Evolutionary conservation across 441 rosid genomes (phyloP), one percentile per base, ranked within the genome.

Genomic region (Erodium trifolium): DNA sequence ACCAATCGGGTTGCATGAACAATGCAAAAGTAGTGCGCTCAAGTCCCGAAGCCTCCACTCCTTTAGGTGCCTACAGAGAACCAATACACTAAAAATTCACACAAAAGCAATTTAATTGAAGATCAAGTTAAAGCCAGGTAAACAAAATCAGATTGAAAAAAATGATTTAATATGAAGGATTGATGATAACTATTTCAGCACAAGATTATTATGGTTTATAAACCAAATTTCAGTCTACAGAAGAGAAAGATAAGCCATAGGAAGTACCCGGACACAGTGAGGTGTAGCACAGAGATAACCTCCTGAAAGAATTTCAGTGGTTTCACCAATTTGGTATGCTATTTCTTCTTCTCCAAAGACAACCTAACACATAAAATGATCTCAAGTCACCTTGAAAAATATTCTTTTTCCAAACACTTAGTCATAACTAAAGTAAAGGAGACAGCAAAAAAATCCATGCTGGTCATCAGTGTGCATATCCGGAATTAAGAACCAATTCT

Each of bases 1-100:
- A 89, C 95, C 99, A 93, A 77, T 93, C 97, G 39, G 97, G 99
- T 81, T 93, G 96, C 97, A 91, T 93, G 80, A 91, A 91, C 67
- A 93, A 82, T 78, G 99, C 95, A 80, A 89, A 93, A 49, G 97
- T 89, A 11, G 99, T 89, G 49, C 95, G 81, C 65, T 89, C 95
- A 73, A 93, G 75, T 62, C 88, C 88, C 57, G 71, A 67, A 81
- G 88, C 83, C 17, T 80, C 85, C 59, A 80, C 88, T 77, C 93
- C 99, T 72, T 81, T 80, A 63, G 97, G 95, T 16, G 99, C 96
- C 97, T 93, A 59, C 73, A 53, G 66, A 34, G 3, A 51, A 51
- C 59, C 59, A 51, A 49, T 67, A 68, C 41, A 18, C 62, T 34
- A 3, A 34, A 5, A 34, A 34, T 3, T 34, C 37, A 23, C 37